These are phyloP conservation scores for Coemansia umbellata DNA, from an alignment of 192 early-diverging fungal species.

Conservation along the genomic window DNA sequence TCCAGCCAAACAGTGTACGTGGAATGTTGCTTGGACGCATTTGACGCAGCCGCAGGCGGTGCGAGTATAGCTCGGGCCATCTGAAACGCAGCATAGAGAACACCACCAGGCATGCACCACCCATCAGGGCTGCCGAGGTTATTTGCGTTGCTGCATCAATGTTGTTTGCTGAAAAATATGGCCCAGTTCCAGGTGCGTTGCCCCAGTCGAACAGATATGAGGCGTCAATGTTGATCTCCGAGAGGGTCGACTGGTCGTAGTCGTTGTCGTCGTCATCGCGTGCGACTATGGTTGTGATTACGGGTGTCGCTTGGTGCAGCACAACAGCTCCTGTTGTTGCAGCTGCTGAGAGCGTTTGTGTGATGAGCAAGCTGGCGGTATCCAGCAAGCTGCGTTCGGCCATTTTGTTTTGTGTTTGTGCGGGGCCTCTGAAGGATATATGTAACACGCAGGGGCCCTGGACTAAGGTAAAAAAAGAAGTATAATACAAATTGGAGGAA, in stretches of 20 bases:
- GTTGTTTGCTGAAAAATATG: slow-evolving; percentile 45
- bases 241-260: slow-evolving; percentile 2
- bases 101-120: slow-evolving; percentile 23
- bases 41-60: slow-evolving; percentile 44
- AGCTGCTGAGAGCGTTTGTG: neutral
- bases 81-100: slow-evolving; percentile 46
- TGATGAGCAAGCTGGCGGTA: too few relatives aligned
- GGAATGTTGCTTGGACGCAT: slow-evolving; percentile 49
- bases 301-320: neutral
- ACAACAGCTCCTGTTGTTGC: neutral
- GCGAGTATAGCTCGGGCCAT: slow-evolving; percentile 52
- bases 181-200: slow-evolving; percentile 45
- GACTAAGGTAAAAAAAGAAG: too few relatives aligned
- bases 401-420: too few relatives aligned
- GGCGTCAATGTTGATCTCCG: slow-evolving; percentile 29
- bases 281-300: neutral
- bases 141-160: slow-evolving; percentile 50
- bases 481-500: too few relatives aligned
- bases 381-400: too few relatives aligned
- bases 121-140: slow-evolving; percentile 41
- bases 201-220: slow-evolving; percentile 44
- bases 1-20: slow-evolving; percentile 45
- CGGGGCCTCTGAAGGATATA: too few relatives aligned
- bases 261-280: slow-evolving; percentile 3
- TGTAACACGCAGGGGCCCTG: too few relatives aligned